phyloP scores from a whole-genome alignment of 306 rosid genomes.

The Arachis hypogaea region DNA sequence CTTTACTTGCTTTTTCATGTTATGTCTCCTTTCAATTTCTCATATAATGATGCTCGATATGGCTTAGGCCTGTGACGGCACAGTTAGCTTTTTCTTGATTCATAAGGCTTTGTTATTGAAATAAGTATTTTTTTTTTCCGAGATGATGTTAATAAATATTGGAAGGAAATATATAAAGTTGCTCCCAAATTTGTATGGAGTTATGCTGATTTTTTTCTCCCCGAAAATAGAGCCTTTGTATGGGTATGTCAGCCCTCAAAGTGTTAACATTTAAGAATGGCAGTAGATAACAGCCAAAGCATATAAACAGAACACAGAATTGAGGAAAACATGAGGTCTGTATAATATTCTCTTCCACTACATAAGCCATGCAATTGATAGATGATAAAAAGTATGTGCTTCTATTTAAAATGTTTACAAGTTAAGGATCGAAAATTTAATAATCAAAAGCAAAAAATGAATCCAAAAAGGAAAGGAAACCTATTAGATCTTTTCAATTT shows the following conservation, averaged over 20 bases:
- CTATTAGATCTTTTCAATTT: slow-evolving; percentile 34
- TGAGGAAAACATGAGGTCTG: slow-evolving; percentile 30
- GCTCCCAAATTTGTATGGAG: slow-evolving; percentile 22
- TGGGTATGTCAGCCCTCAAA: background rate
- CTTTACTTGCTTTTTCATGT: background rate
- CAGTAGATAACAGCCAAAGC: slow-evolving; percentile 22
- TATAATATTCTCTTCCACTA: slow-evolving; percentile 37
- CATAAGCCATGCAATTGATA: slow-evolving; percentile 35
- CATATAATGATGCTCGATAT: background rate
- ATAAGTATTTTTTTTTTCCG: background rate
- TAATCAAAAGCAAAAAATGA: slow-evolving; percentile 16
- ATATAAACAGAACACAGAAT: background rate
- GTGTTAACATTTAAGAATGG: background rate
- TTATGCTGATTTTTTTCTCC: background rate
- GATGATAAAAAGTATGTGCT: slow-evolving; percentile 32
- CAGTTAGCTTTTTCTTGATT: background rate
- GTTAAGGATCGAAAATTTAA: slow-evolving; percentile 24
- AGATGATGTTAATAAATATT: background rate
- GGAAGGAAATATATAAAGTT: slow-evolving; percentile 31
- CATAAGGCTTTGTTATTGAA: background rate
- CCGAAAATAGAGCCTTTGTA: background rate
- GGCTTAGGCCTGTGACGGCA: background rate
- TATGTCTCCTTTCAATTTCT: background rate
- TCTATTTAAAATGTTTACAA: slow-evolving; percentile 36
- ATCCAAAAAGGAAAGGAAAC: slow-evolving; percentile 28